Evolutionary conservation across 306 rosid genomes (phyloP), one percentile per base, ranked within the genome.

Genomic region (Cicer yamashitae): DNA sequence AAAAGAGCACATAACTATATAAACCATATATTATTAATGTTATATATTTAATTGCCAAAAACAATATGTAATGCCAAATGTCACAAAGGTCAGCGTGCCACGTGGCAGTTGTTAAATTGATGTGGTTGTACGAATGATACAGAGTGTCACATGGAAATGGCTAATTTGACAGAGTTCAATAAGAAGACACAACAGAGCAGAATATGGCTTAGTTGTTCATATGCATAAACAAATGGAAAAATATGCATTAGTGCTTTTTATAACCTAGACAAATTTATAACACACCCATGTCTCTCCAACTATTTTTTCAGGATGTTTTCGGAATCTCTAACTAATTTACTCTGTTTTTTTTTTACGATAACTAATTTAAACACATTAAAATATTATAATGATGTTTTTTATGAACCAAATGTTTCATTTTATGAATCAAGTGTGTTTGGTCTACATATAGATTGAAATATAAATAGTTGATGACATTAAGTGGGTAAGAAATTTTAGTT

Each of bases 191-290:
- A 71, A 41, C 60, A 79, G n/a, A 75, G 39, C 63, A 75, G 84
- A 79, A 84, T 76, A 76, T 84, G 84, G 84, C 87, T 80, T 84
- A 76, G 87, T 84, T 80, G 82, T 84, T 79, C 65, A 44, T 6
- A 39, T 52, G 75, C 56, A 75, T 83, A 75, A 79, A 83, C 63
- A 75, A 83, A 70, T 64, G 38, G 9, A 22, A 50, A 34, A 71
- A 59, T 67, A 71, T 58, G 64, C 25, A 46, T 56, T 70, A 74
- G 44, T 65, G 43, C 45, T 73, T 75, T 77, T 47, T 46, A 64
- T 65, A 79, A 14, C 11, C 52, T 64, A 70, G 60, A 79, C 79
- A 80, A 64, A 70, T 83, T 75, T 71, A 72, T 65, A 64, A 38
- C 53, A 57, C 76, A 18, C 79, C 80, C 84, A 79, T 83, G 84